phyloP scores from a whole-genome alignment of 2,329 filamentous ascomycete species.

The Colletotrichum noveboracense region DNA sequence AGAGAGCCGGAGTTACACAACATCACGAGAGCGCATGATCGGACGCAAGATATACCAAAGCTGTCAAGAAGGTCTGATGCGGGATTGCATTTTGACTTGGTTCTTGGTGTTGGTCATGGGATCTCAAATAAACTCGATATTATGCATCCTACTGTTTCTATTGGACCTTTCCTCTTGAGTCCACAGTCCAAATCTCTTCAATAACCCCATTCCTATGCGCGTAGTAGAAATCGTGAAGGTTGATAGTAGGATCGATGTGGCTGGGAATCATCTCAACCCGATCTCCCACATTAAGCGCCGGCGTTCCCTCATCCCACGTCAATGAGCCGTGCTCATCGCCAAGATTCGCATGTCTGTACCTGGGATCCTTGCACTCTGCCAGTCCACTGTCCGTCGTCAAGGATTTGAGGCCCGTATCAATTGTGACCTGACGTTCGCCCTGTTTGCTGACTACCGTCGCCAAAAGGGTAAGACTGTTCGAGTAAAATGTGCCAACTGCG shows the following conservation, averaged over 20 bases:
- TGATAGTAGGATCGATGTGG: slow-evolving; percentile 60
- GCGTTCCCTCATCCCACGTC: slow-evolving; percentile 46
- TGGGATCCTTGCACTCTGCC: slow-evolving; percentile 48
- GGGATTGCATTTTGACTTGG: background rate
- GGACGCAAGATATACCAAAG: background rate
- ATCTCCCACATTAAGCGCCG: slow-evolving; percentile 46
- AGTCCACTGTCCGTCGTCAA: slow-evolving; percentile 55
- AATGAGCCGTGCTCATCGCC: slow-evolving; percentile 56
- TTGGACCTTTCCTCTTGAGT: slow-evolving; percentile 56
- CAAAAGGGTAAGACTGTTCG: slow-evolving; percentile 52
- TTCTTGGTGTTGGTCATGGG: background rate
- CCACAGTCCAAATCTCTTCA: slow-evolving; percentile 57
- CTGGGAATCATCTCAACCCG: slow-evolving; percentile 57
- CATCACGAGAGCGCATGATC: background rate
- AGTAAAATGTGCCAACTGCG: slow-evolving; percentile 53
- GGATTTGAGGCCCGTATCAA: slow-evolving; percentile 55
- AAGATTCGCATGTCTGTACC: slow-evolving; percentile 48
- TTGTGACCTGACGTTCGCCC: slow-evolving; percentile 47
- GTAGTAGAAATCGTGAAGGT: slow-evolving; percentile 56
- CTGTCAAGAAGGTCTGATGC: background rate
- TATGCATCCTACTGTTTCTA: slow-evolving; percentile 26
- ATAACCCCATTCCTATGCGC: slow-evolving; percentile 51
- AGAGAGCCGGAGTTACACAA: background rate
- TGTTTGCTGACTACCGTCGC: slow-evolving; percentile 55
- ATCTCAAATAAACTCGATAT: background rate